Percentiles rank a stretch among this genome's conserved stretches.
Conservation (phyloP, 2,329 filamentous ascomycete genomes). For the Cercospora sojina region DNA sequence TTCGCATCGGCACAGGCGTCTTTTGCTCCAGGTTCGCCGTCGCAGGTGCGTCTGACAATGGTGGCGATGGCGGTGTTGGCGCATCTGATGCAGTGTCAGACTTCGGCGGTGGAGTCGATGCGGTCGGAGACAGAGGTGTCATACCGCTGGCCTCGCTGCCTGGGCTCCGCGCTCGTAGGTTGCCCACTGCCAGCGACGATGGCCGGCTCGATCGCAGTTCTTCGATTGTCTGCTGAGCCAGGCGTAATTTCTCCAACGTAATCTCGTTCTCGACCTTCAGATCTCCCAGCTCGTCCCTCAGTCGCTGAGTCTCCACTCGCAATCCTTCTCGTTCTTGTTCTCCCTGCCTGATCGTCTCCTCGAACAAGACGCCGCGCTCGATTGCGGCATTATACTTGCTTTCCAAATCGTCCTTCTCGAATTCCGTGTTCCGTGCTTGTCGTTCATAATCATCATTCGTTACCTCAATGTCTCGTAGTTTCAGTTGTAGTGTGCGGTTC, state of each 20-base stretch:
- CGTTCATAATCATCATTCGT: constrained; percentile 98
- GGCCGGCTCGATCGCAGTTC: constrained; percentile 54
- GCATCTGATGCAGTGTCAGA: constrained; percentile 63
- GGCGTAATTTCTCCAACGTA: constrained; percentile 86
- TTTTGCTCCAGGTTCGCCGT: constrained; percentile 46
- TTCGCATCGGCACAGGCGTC: constrained; percentile 43
- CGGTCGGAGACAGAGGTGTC: constrained; percentile 81
- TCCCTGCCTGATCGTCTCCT: constrained; percentile 87
- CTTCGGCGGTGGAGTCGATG: constrained; percentile 79
- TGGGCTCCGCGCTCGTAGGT: constrained; percentile 47
- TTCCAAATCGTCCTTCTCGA: constrained; percentile 87
- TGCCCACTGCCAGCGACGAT: constrained; percentile 49
- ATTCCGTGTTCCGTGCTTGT: constrained; percentile 87
- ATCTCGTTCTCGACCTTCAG: constrained; percentile 94
- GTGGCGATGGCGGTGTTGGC: constrained; percentile 86
- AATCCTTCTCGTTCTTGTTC: constrained; percentile 89
- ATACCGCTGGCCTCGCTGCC: constrained; percentile 61
- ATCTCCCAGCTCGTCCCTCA: constrained; percentile 88
- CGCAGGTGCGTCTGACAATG: constrained; percentile 80
- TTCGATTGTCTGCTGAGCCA: constrained; percentile 56
- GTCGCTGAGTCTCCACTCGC: constrained; percentile 84
- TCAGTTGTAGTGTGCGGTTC: constrained; percentile 77
- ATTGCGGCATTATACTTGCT: constrained; percentile 95
- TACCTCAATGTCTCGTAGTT: constrained; percentile 90
- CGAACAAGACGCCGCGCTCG: constrained; percentile 86